Evolutionary conservation across 2,329 filamentous ascomycete species (phyloP), one percentile per base, ranked within the genome.

Genomic region (Fusarium tupiense): DNA sequence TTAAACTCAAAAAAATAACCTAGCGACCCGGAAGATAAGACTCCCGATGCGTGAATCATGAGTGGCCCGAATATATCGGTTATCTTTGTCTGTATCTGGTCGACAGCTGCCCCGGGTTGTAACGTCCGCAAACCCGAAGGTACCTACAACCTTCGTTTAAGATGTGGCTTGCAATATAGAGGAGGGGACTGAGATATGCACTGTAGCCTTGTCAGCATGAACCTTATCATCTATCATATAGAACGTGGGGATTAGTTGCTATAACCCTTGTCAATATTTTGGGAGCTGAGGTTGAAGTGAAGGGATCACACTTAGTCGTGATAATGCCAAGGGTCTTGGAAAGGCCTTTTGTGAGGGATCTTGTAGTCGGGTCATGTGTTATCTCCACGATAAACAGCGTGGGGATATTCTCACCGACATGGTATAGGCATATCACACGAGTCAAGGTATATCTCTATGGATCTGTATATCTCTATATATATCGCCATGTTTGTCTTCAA

Each of bases 51-150:
- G 35, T 56, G 52, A 29, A 29, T 29, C 35, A n/a, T 41, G 35
- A 29, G 24, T 41, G 52, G 35, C 35, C 52, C 24, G 2, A 41
- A 41, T n/a, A 41, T n/a, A 29, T 41, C 52, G 52, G 52, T 56
- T 41, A 56, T 56, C 52, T 56, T 56, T 56, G 52, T 29, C 52
- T 56, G 52, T 41, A n/a, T 41, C 24, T 54, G 24, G 52, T 12
- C n/a, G 9, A 16, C 19, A 11, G 37, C 8, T 26, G 1, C 20
- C 13, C 35, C 52, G 35, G 52, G 19, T 41, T 56, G 35, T 8
- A 29, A 29, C 35, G 11, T n/a, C 24, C 19, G 20, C 20, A 13
- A 16, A 16, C 13, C 26, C 26, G 29, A 35, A 8, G 3, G 33
- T 35, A 35, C 33, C 33, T 35, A 17, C 14, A 35, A 17, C 6